These are phyloP conservation scores for Potentilla sterilis DNA, from an alignment of 306 rosid genomes.

Conservation along the genomic window DNA sequence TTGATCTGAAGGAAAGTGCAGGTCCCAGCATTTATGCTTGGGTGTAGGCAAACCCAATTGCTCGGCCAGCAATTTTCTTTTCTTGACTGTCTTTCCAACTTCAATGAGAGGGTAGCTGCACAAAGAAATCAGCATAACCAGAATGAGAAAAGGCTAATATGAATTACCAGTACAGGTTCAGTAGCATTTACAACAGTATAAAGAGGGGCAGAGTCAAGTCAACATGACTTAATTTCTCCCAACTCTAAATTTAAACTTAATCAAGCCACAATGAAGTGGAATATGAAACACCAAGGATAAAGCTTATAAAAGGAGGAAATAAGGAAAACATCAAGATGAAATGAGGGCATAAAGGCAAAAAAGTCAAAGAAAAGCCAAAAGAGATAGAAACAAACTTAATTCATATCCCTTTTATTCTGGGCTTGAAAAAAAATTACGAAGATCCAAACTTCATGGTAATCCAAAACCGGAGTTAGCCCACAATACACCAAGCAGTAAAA, in stretches of 20 bases:
- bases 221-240: neutral
- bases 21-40: conserved; percentile 56
- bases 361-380: neutral
- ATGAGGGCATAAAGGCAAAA: neutral
- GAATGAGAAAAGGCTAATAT: conserved; percentile 2
- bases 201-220: neutral
- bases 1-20: conserved; percentile 31
- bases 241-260: neutral
- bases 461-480: neutral
- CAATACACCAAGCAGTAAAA: neutral
- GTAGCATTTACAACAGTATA: neutral
- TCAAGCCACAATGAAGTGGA: neutral
- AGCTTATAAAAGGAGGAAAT: neutral
- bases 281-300: neutral
- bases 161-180: neutral
- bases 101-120: conserved; percentile 39
- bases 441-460: neutral
- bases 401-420: neutral
- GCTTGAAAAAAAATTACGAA: neutral
- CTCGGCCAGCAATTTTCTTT: conserved; percentile 61
- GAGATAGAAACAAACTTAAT: neutral
- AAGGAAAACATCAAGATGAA: neutral
- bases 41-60: conserved; percentile 54
- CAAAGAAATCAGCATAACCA: neutral
- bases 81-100: conserved; percentile 39